phyloP scores from a whole-genome alignment of 805 yeast genomes.

The Wickerhamiella kurtzmanii region DNA sequence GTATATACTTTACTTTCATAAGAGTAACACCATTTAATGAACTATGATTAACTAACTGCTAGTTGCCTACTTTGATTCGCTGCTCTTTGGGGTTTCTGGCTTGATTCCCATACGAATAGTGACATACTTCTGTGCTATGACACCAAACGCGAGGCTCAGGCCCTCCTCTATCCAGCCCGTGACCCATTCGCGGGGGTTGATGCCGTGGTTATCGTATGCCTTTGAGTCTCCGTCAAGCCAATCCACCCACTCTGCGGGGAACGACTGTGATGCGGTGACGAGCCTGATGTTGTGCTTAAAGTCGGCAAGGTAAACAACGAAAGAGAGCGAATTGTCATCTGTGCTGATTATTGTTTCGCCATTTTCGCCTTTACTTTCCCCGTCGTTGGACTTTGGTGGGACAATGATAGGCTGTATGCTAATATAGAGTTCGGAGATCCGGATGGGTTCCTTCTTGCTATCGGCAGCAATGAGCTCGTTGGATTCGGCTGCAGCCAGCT shows the following conservation, averaged over 20 bases:
- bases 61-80: no score
- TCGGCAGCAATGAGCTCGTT: background rate
- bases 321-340: conserved; percentile 40
- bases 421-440: conserved; percentile 49
- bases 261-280: conserved; percentile 71
- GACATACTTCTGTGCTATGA: conserved; percentile 80
- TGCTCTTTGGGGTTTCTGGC: background rate
- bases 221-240: conserved; percentile 53
- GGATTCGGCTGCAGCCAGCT: conserved; percentile 9
- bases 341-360: conserved; percentile 1
- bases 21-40: no score
- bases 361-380: conserved; percentile 9
- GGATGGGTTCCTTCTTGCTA: conserved; percentile 14
- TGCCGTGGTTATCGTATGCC: conserved; percentile 32
- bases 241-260: conserved; percentile 81
- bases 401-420: conserved; percentile 47
- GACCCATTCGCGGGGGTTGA: conserved; percentile 76
- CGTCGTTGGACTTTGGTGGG: conserved; percentile 23
- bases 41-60: no score
- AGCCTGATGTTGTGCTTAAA: conserved; percentile 62
- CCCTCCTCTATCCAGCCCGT: conserved; percentile 70
- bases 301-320: conserved; percentile 66
- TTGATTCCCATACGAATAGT: conserved; percentile 69
- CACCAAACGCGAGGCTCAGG: conserved; percentile 65
- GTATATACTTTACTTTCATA: background rate